Conservation (phyloP, 1,284 basidiomycete genomes). For the Phellopilus nigrolimitatus region DNA sequence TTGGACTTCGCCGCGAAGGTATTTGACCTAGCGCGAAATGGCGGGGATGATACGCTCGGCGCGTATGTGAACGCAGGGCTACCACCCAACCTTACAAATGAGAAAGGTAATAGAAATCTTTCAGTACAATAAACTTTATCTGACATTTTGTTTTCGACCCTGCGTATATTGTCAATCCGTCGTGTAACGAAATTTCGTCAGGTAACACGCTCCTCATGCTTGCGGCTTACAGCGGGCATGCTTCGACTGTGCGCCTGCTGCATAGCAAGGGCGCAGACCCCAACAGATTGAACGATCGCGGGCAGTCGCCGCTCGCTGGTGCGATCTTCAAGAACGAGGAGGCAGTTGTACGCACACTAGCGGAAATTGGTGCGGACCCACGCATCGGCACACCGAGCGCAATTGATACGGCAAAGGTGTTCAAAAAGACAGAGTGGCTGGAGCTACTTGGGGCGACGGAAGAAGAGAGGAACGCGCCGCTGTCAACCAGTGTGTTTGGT, state of each 20-base stretch:
- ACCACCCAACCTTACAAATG: constrained; percentile 75
- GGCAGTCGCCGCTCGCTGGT: constrained; percentile 78
- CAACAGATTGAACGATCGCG: constrained; percentile 69
- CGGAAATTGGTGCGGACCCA: constrained; percentile 65
- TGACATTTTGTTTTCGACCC: too few species aligned
- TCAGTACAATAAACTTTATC: constrained; percentile 1
- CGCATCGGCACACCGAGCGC: constrained; percentile 67
- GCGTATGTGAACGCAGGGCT: constrained; percentile 69
- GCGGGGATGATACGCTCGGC: constrained; percentile 47
- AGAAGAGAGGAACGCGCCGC: constrained; percentile 34
- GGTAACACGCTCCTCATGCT: constrained; percentile 83
- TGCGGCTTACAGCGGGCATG: constrained; percentile 74
- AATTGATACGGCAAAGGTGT: constrained; percentile 67
- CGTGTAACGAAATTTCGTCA: constrained; percentile 23
- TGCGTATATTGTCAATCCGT: too few species aligned
- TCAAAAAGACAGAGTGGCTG: constrained; percentile 51
- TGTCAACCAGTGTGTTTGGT: constrained; percentile 8
- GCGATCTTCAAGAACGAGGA: constrained; percentile 74
- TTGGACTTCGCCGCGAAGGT: constrained; percentile 69
- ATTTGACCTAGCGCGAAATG: constrained; percentile 71
- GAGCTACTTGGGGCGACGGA: constrained; percentile 51
- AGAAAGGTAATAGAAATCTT: constrained; percentile 43
- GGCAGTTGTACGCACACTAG: constrained; percentile 56
- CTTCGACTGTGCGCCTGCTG: constrained; percentile 48
- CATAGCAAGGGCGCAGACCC: constrained; percentile 58